Conservation (phyloP, 257 asterid genomes). For the Solanum rostratum region DNA sequence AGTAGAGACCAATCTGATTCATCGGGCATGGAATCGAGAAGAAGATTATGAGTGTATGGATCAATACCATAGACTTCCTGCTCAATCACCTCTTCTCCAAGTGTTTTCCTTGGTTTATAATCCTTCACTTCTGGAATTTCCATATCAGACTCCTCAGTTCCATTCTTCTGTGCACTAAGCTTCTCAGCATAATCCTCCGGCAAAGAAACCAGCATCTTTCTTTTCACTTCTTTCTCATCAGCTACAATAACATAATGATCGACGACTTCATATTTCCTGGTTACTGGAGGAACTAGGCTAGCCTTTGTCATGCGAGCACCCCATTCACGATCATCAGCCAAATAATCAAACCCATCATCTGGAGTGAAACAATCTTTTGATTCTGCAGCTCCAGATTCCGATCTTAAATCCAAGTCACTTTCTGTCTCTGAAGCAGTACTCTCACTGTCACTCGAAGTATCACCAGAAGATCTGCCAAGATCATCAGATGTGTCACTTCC, state of each 20-base stretch:
- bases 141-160: constrained; percentile 98
- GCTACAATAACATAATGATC: constrained; percentile 88
- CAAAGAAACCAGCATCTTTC: constrained; percentile 89
- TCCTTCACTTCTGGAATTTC: constrained; percentile 97
- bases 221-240: constrained; percentile 88
- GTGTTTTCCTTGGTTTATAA: constrained; percentile 76
- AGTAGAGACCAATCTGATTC: constrained; percentile 79
- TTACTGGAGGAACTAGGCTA: constrained; percentile 96
- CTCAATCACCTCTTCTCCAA: constrained; percentile 90
- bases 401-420: constrained; percentile 54
- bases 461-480: constrained; percentile 60
- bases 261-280: constrained; percentile 87
- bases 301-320: constrained; percentile 99
- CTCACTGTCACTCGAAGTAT: constrained; percentile 51
- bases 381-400: constrained; percentile 47
- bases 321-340: constrained; percentile 95
- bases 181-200: constrained; percentile 93
- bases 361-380: constrained; percentile 47
- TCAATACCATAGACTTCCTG: constrained; percentile 99
- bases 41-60: constrained; percentile 93
- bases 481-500: constrained; percentile 87
- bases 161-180: constrained; percentile 73
- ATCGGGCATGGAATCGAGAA: constrained; percentile 97
- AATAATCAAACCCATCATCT: constrained; percentile 77
- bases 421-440: constrained; percentile 84